phyloP scores from a whole-genome alignment of 2,329 filamentous ascomycete species.

The Sclerotiophoma versabilis region DNA sequence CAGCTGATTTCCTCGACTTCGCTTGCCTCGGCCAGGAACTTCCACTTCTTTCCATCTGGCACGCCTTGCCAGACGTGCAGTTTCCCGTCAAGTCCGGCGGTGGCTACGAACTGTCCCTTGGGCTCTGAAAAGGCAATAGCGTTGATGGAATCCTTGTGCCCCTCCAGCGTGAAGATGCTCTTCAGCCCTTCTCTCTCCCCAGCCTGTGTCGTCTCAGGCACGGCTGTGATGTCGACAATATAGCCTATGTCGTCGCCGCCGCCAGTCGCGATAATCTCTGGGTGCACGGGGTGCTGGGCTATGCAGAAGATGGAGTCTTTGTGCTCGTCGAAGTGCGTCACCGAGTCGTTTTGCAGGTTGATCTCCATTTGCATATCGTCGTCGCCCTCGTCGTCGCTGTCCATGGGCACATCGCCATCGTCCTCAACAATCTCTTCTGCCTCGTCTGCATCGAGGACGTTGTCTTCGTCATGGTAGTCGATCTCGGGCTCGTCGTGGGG shows the following conservation, averaged over 20 bases:
- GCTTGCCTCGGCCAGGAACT: slow-evolving; percentile 77
- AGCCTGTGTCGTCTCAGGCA: slow-evolving; percentile 66
- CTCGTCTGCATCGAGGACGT: slow-evolving; percentile 79
- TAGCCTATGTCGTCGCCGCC: slow-evolving; percentile 87
- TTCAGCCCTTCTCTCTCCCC: slow-evolving; percentile 66
- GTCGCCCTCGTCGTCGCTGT: slow-evolving; percentile 70
- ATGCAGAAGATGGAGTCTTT: slow-evolving; percentile 94
- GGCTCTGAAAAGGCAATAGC: slow-evolving; percentile 84
- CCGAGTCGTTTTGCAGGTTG: slow-evolving; percentile 86
- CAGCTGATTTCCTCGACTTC: slow-evolving; percentile 97
- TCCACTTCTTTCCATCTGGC: slow-evolving; percentile 62
- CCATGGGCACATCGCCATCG: slow-evolving; percentile 79
- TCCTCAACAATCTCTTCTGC: slow-evolving; percentile 75
- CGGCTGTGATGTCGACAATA: slow-evolving; percentile 78
- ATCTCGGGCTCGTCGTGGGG: slow-evolving; percentile 42
- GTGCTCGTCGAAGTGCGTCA: slow-evolving; percentile 89
- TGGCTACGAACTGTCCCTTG: slow-evolving; percentile 82
- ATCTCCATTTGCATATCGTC: slow-evolving; percentile 70
- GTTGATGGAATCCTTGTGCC: slow-evolving; percentile 91
- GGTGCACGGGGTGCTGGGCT: slow-evolving; percentile 84
- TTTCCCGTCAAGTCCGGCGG: slow-evolving; percentile 85
- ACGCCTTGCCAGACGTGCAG: slow-evolving; percentile 71
- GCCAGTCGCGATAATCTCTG: slow-evolving; percentile 83
- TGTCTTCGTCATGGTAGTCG: slow-evolving; percentile 68
- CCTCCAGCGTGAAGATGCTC: slow-evolving; percentile 78